Base-by-base conservation (phyloP, 352 stramenopile genomes). In the Phytophthora litchii region DNA sequence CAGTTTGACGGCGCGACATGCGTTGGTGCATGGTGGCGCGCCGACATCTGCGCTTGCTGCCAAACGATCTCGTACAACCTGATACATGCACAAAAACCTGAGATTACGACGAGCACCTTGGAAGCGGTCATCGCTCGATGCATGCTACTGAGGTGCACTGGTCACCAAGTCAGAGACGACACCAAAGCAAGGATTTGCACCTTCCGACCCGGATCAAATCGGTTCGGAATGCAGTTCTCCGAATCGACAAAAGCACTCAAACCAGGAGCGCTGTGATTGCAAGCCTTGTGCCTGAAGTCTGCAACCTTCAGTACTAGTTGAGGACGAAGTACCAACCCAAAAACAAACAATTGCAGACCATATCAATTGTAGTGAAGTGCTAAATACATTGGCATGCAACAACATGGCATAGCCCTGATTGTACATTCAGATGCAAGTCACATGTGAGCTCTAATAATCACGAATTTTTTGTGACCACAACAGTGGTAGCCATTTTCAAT, bases 11-110 rank as follows among this genome's bases (percentile, higher is more conserved):
- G 23, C 23, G 19, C n/a, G 56, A 65, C 56, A 60, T n/a, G 52
- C 52, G 54, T 46, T 43, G 54, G 38, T 64, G 56, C 48, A 59
- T 46, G 47, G 47, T 46, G 17, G 42, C 47, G 56, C 56, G 25
- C 20, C 29, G 21, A 38, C 48, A 58, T 46, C 42, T 29, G 49
- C 37, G 4, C 23, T n/a, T 14, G 27, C 27, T 51, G 37, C 8
- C 20, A 51, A 38, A 27, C 10, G 41, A 35, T 20, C 23, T n/a
- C 45, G 4, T 0, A 20, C 11, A 29, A 12, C 10, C 16, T 52
- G 45, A 52, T 52, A 52, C 43, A 37, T 13, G 10, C 29, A 7
- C 29, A 34, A 34, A 34, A 34, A 12, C 29, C 10, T 7, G 29
- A 34, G 29, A 12, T 12, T 2, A 27, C 7, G 29, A 34, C 10